phyloP scores from a whole-genome alignment of 2,329 filamentous ascomycete genomes.

The Colletotrichum gloeosporioides region DNA sequence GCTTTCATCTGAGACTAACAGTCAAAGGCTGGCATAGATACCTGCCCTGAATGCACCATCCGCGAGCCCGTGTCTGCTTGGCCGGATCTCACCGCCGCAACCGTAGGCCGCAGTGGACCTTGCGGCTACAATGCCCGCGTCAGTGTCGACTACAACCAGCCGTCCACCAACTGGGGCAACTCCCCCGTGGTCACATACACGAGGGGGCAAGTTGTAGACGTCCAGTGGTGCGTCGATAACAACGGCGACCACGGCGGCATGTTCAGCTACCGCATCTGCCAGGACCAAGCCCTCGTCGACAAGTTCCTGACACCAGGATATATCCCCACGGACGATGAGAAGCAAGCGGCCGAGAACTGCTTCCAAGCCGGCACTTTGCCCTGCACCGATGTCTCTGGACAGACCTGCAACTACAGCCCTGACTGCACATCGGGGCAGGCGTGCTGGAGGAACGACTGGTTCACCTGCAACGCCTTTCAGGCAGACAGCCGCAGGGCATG shows the following conservation, averaged over 20 bases:
- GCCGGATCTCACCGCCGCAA: slow-evolving; percentile 51
- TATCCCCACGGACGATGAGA: slow-evolving; percentile 54
- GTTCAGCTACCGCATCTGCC: slow-evolving; percentile 60
- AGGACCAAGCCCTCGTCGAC: slow-evolving; percentile 55
- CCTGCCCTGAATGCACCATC: slow-evolving; percentile 60
- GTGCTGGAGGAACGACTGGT: slow-evolving; percentile 59
- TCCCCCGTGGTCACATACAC: slow-evolving; percentile 47
- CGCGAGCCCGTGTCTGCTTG: slow-evolving; percentile 56
- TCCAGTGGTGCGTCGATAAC: slow-evolving; percentile 61
- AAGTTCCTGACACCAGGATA: slow-evolving; percentile 53
- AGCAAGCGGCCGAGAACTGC: slow-evolving; percentile 58
- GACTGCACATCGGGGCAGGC: slow-evolving; percentile 49
- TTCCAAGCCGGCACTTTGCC: slow-evolving; percentile 52
- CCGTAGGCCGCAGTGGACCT: slow-evolving; percentile 52
- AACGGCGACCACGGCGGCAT: slow-evolving; percentile 64
- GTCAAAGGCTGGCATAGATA: slow-evolving; percentile 50
- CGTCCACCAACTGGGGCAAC: slow-evolving; percentile 47
- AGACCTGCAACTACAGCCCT: slow-evolving; percentile 51
- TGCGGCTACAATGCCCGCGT: slow-evolving; percentile 61
- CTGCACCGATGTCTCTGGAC: slow-evolving; percentile 55
- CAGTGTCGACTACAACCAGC: slow-evolving; percentile 58
- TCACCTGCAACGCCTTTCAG: slow-evolving; percentile 55
- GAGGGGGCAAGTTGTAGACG: slow-evolving; percentile 50
- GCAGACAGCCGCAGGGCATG: slow-evolving; percentile 40
- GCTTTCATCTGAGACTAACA: neutral